Percentiles rank a stretch among this genome's conserved stretches.
These are phyloP conservation scores for Cystobasidium slooffiae DNA, from an alignment of 1,284 basidiomycete species.

Conservation along the genomic window DNA sequence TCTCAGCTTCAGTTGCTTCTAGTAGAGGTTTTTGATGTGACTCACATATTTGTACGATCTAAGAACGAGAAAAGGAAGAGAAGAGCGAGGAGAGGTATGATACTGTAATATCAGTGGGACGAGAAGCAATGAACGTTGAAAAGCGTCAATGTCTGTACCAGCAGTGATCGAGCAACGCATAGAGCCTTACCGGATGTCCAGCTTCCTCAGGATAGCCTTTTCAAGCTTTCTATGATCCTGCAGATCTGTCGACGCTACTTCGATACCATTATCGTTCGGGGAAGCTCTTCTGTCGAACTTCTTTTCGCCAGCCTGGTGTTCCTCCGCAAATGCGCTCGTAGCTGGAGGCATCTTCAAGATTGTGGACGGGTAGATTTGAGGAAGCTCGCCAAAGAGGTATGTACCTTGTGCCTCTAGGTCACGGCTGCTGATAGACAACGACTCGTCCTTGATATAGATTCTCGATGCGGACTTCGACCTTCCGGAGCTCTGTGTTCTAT, in stretches of 20 bases:
- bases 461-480: too few species aligned
- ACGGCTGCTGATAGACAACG: too few species aligned
- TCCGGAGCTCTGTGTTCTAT: too few species aligned
- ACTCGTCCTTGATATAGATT: too few species aligned
- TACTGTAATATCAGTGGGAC: conserved; percentile 17
- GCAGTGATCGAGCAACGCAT: neutral
- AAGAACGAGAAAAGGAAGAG: conserved; percentile 54
- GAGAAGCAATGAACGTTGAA: neutral
- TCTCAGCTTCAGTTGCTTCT: neutral
- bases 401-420: too few species aligned
- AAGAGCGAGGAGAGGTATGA: conserved; percentile 54
- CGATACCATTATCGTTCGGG: neutral
- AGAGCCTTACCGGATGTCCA: conserved; percentile 48
- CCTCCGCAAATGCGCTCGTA: conserved; percentile 19
- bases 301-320: conserved; percentile 9
- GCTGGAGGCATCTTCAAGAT: neutral
- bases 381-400: too few species aligned
- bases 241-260: conserved; percentile 5
- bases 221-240: conserved; percentile 46
- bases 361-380: too few species aligned
- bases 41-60: conserved; percentile 52
- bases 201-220: conserved; percentile 48
- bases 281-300: conserved; percentile 4
- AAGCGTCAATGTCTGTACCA: neutral
- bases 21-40: neutral